A percentile compares a stretch with the other conserved stretches of the same genome.
phyloP scores from a whole-genome alignment of 495 filamentous ascomycete genomes.

The Penicillium canariense region DNA sequence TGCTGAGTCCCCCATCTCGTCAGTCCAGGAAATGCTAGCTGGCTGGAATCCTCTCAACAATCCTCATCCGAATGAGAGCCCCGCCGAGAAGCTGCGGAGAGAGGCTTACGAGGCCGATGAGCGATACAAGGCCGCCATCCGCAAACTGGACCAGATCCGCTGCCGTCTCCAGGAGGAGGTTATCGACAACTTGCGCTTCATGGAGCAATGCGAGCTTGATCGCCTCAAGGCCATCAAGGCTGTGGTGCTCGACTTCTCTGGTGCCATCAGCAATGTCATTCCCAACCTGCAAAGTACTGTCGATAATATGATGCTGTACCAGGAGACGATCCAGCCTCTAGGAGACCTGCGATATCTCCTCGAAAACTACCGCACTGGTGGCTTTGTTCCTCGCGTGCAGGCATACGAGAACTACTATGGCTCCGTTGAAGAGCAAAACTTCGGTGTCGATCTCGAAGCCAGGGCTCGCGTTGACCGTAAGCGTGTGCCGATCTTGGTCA shows the following conservation, averaged over 20 bases:
- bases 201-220: conserved; percentile 97
- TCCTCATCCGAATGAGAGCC: conserved; percentile 86
- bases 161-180: conserved; percentile 95
- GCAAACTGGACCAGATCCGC: conserved; percentile 81
- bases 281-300: conserved; percentile 92
- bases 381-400: conserved; percentile 86
- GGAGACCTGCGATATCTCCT: conserved; percentile 92
- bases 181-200: conserved; percentile 85
- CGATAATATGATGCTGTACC: conserved; percentile 97
- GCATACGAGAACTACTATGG: conserved; percentile 99
- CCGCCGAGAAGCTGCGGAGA: conserved; percentile 77
- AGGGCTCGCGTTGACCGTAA: conserved; percentile 90
- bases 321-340: conserved; percentile 92
- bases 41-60: conserved; percentile 92
- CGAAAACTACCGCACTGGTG: conserved; percentile 96
- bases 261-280: conserved; percentile 96
- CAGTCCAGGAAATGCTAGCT: conserved; percentile 81
- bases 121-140: conserved; percentile 81
- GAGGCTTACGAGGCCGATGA: conserved; percentile 92
- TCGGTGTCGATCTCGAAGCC: conserved; percentile 94
- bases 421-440: conserved; percentile 93
- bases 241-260: conserved; percentile 95
- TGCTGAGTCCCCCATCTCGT: conserved; percentile 69
- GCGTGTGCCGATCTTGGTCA: conserved; percentile 89
- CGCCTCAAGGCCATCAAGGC: conserved; percentile 96